Conservation (phyloP, 1,139 yeast genomes). For the Tardiomyces digboiensis region DNA sequence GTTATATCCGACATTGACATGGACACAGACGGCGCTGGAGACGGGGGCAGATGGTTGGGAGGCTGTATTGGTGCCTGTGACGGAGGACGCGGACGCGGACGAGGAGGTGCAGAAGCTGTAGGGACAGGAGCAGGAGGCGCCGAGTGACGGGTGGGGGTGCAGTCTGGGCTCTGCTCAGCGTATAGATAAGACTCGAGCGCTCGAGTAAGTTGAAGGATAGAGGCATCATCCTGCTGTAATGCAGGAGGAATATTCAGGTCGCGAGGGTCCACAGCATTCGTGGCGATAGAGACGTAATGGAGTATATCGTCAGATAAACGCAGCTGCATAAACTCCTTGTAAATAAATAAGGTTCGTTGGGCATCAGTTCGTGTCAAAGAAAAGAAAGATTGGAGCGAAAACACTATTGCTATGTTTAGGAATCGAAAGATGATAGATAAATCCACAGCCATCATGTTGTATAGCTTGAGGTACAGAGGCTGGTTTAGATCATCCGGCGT, state of each 20-base stretch:
- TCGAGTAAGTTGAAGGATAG: constrained; percentile 13
- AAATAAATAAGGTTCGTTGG: constrained; percentile 16
- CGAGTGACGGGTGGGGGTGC: not conserved
- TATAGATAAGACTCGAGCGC: constrained; percentile 16
- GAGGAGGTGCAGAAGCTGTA: not conserved
- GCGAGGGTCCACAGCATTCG: constrained; percentile 9
- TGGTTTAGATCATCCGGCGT: constrained; percentile 11
- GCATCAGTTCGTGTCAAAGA: constrained; percentile 16
- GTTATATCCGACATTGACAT: not conserved
- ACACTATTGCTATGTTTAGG: constrained; percentile 14
- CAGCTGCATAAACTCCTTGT: constrained; percentile 20
- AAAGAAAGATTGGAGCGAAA: constrained; percentile 16
- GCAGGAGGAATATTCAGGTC: constrained; percentile 16
- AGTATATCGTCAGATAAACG: constrained; percentile 16
- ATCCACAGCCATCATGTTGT: constrained; percentile 16
- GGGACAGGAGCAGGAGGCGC: not conserved
- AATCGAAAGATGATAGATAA: constrained; percentile 16
- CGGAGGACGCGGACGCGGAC: not conserved
- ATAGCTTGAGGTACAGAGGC: constrained; percentile 13
- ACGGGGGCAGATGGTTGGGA: constrained; percentile 1
- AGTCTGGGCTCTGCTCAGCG: constrained; percentile 1
- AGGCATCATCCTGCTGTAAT: constrained; percentile 9
- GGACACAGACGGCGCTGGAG: constrained; percentile 1
- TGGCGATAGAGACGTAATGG: constrained; percentile 11
- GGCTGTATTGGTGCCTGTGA: not conserved